phyloP scores from a whole-genome alignment of 2,329 filamentous ascomycete genomes.

The Talaromyces pinophilus region DNA sequence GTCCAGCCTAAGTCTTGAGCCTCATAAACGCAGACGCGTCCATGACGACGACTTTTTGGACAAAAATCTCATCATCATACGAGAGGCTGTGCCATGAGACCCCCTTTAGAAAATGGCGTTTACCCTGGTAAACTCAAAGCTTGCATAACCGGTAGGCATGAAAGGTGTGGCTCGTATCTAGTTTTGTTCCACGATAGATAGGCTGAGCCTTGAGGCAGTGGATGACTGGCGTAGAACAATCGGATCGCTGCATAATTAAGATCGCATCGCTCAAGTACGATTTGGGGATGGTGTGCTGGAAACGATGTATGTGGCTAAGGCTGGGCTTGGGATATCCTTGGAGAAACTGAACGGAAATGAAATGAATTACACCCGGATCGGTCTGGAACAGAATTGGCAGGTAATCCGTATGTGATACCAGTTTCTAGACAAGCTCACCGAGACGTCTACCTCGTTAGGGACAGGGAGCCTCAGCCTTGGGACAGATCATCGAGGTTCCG shows the following conservation, averaged over 20 bases:
- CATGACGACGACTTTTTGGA: background rate
- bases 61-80: background rate
- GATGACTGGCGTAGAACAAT: background rate
- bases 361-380: background rate
- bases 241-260: background rate
- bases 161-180: conserved; percentile 8
- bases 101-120: background rate
- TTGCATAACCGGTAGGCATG: background rate
- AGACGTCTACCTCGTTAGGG: background rate
- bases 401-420: background rate
- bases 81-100: background rate
- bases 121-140: background rate
- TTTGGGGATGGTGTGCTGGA: background rate
- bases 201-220: background rate
- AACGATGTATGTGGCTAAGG: background rate
- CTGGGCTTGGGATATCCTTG: background rate
- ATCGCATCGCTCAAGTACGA: background rate
- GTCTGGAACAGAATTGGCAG: background rate
- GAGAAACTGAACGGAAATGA: background rate
- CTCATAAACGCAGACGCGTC: background rate
- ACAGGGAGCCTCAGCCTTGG: background rate
- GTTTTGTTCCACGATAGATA: background rate
- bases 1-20: background rate
- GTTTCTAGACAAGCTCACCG: background rate
- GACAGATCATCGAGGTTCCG: background rate